Evolutionary conservation across 257 asterid species (phyloP).

Genomic region (Solanum chmielewskii): DNA sequence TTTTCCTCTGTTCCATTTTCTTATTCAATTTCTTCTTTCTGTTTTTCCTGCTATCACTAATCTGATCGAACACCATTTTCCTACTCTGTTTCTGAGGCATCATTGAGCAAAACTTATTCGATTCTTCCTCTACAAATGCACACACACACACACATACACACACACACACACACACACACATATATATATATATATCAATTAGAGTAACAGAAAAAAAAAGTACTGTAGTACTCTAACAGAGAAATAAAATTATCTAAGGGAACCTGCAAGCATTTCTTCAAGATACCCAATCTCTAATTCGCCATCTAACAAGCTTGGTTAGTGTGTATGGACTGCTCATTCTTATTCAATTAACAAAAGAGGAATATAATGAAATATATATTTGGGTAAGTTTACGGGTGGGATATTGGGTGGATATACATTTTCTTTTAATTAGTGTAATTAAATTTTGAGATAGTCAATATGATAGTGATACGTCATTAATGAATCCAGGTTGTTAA

Average conservation of each 20-base stretch:
- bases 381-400: too few relatives aligned
- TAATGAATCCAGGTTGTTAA: too few relatives aligned
- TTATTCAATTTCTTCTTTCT: not conserved
- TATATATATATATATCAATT: not conserved
- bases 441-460: too few relatives aligned
- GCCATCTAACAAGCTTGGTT: constrained; percentile 30
- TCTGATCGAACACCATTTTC: not conserved
- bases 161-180: too few relatives aligned
- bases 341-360: not conserved
- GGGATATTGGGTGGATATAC: too few relatives aligned
- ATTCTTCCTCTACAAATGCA: constrained; percentile 2
- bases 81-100: not conserved
- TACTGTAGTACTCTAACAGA: not conserved
- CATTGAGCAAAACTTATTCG: not conserved
- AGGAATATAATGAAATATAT: not conserved
- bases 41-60: not conserved
- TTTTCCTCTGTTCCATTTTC: not conserved
- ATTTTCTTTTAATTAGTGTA: too few relatives aligned
- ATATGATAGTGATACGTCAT: too few relatives aligned
- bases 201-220: not conserved
- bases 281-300: constrained; percentile 35
- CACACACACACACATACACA: too few relatives aligned
- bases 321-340: constrained; percentile 41
- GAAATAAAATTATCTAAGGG: constrained; percentile 27
- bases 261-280: constrained; percentile 40